phyloP scores from a whole-genome alignment of 441 rosid genomes.

The Erodium chrysanthum region DNA sequence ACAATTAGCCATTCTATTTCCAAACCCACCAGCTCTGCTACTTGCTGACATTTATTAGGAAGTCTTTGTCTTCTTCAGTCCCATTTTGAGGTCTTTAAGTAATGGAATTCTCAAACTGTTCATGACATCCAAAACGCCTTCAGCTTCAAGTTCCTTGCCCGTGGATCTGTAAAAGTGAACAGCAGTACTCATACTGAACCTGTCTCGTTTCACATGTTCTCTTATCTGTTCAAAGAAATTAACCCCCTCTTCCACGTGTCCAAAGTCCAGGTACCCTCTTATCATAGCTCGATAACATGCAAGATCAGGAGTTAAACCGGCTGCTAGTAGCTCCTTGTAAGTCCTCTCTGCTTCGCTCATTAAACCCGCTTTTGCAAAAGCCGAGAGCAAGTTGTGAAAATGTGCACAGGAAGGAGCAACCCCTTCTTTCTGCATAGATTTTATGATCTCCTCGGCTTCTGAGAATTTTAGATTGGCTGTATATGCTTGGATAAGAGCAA shows the following conservation, averaged over 20 bases:
- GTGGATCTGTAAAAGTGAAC: conserved; percentile 44
- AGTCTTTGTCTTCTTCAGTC: conserved; percentile 16
- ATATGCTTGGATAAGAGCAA: conserved; percentile 47
- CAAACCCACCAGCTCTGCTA: neutral
- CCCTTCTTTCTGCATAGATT: conserved; percentile 41
- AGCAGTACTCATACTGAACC: conserved; percentile 45
- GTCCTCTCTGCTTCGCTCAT: conserved; percentile 52
- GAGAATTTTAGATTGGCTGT: conserved; percentile 32
- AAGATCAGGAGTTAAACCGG: conserved; percentile 41
- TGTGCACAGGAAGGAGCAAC: conserved; percentile 42
- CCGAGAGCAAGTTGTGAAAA: conserved; percentile 43
- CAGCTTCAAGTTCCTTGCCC: conserved; percentile 37
- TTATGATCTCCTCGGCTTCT: conserved; percentile 52
- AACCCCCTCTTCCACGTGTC: conserved; percentile 44
- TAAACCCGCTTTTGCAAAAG: conserved; percentile 45
- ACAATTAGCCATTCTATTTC: no score
- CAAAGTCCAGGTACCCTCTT: conserved; percentile 52
- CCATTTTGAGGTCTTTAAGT: conserved; percentile 31
- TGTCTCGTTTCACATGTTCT: conserved; percentile 33
- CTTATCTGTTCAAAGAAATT: conserved; percentile 41
- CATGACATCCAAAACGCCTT: conserved; percentile 29
- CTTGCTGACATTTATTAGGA: neutral
- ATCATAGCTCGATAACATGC: conserved; percentile 44
- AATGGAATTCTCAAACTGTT: conserved; percentile 24
- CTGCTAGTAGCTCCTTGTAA: conserved; percentile 29